Evolutionary conservation across 371 early-diverging fungal species (phyloP).

Genomic region (Syncephalastrum sp.): DNA sequence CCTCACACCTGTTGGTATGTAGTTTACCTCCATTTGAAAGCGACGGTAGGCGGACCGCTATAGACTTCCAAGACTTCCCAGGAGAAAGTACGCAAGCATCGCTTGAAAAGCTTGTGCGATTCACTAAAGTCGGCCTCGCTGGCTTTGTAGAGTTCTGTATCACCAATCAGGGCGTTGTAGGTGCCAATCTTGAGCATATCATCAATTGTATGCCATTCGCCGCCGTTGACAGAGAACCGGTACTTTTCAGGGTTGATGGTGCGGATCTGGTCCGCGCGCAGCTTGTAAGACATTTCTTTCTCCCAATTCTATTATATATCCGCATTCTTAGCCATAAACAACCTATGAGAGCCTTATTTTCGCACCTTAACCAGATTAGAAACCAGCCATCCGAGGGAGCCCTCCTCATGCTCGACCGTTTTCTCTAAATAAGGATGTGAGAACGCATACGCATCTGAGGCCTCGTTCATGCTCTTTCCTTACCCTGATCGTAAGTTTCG

Average conservation of each 20-base stretch:
- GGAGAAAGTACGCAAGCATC: conserved; percentile 45
- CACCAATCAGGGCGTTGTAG: conserved; percentile 58
- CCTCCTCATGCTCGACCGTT: conserved; percentile 40
- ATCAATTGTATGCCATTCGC: conserved; percentile 35
- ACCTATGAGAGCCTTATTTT: not conserved
- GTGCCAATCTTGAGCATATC: conserved; percentile 57
- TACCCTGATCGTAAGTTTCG: conserved; percentile 43
- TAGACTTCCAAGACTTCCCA: conserved; percentile 56
- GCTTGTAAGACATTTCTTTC: conserved; percentile 55
- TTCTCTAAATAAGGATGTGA: conserved; percentile 24
- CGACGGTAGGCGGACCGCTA: conserved; percentile 49
- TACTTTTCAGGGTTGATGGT: conserved; percentile 47
- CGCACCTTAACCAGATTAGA: conserved; percentile 52
- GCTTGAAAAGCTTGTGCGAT: conserved; percentile 54
- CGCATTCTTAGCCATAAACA: not conserved
- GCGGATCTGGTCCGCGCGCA: conserved; percentile 48
- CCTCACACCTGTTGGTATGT: not conserved
- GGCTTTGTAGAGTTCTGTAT: conserved; percentile 51
- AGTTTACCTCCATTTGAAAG: conserved; percentile 50
- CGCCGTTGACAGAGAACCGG: conserved; percentile 50
- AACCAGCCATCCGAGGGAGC: conserved; percentile 46
- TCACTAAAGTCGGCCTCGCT: conserved; percentile 51
- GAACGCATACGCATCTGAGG: not conserved
- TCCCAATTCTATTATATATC: conserved; percentile 46
- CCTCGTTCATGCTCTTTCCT: not conserved